phyloP scores from a whole-genome alignment of 2,329 filamentous ascomycete genomes.

The Diplodia intermedia region DNA sequence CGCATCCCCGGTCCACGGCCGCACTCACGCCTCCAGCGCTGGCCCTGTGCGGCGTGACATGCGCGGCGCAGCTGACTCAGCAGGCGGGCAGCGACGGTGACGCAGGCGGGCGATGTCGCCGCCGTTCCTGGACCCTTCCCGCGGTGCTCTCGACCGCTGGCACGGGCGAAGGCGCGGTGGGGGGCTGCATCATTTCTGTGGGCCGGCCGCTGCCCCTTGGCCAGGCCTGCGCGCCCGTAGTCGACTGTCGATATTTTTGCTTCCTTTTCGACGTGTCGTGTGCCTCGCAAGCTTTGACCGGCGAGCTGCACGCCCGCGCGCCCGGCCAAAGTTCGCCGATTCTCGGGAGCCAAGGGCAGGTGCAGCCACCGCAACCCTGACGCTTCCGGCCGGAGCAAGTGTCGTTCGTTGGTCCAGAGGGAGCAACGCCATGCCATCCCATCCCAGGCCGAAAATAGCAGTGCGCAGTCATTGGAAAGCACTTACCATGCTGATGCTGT shows the following conservation, averaged over 20 bases:
- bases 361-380: slow-evolving; percentile 19
- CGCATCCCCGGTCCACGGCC: slow-evolving; percentile 9
- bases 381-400: slow-evolving; percentile 2
- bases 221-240: slow-evolving; percentile 4
- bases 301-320: slow-evolving; percentile 16
- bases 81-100: not conserved
- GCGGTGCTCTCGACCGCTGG: slow-evolving; percentile 6
- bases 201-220: slow-evolving; percentile 24
- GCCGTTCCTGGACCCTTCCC: not conserved
- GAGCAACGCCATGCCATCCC: not conserved
- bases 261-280: slow-evolving; percentile 24
- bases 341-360: slow-evolving; percentile 5
- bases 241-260: slow-evolving; percentile 15
- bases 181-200: slow-evolving; percentile 28
- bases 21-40: slow-evolving; percentile 2
- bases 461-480: not conserved
- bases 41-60: slow-evolving; percentile 5
- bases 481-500: slow-evolving; percentile 32
- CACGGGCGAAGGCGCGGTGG: slow-evolving; percentile 6
- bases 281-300: slow-evolving; percentile 28
- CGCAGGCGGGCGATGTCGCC: slow-evolving; percentile 14
- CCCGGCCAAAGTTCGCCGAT: slow-evolving; percentile 30
- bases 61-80: slow-evolving; percentile 20
- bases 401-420: slow-evolving; percentile 4
- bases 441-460: slow-evolving; percentile 13